Evolutionary conservation across 1,284 basidiomycete species (phyloP).

Genomic region (Trametes sp.): DNA sequence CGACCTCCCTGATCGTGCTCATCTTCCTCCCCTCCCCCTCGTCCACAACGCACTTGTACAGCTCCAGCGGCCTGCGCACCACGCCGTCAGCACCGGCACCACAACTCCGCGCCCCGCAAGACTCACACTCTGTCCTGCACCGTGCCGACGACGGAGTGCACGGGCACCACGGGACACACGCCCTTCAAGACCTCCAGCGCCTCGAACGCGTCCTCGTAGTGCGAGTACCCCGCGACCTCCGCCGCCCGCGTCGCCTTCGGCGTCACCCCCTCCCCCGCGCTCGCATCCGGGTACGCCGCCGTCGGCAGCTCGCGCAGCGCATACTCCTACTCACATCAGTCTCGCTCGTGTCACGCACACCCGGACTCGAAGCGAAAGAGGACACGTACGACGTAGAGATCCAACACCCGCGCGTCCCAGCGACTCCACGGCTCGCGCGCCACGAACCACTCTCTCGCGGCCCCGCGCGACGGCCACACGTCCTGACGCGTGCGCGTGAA

Average conservation of each 20-base stretch:
- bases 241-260: conserved; percentile 20
- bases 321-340: neutral
- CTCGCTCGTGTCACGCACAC: neutral
- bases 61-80: neutral
- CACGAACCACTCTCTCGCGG: conserved; percentile 18
- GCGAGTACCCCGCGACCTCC: conserved; percentile 18
- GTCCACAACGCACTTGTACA: neutral
- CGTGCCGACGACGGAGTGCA: conserved; percentile 25
- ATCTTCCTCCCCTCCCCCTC: neutral
- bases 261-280: conserved; percentile 24
- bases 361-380: conserved; percentile 20
- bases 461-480: conserved; percentile 20
- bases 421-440: conserved; percentile 13
- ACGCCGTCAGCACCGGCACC: neutral
- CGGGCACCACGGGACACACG: conserved; percentile 18
- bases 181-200: conserved; percentile 21
- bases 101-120: neutral
- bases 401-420: conserved; percentile 30
- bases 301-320: conserved; percentile 19
- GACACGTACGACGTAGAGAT: conserved; percentile 9
- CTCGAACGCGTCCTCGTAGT: conserved; percentile 22
- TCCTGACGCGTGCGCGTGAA: conserved; percentile 16
- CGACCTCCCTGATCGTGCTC: neutral
- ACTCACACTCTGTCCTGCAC: conserved; percentile 21
- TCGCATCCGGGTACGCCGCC: conserved; percentile 7